Evolutionary conservation across 164 flowering plant genomes (phyloP).

Genomic region (Hamamelis virginiana): DNA sequence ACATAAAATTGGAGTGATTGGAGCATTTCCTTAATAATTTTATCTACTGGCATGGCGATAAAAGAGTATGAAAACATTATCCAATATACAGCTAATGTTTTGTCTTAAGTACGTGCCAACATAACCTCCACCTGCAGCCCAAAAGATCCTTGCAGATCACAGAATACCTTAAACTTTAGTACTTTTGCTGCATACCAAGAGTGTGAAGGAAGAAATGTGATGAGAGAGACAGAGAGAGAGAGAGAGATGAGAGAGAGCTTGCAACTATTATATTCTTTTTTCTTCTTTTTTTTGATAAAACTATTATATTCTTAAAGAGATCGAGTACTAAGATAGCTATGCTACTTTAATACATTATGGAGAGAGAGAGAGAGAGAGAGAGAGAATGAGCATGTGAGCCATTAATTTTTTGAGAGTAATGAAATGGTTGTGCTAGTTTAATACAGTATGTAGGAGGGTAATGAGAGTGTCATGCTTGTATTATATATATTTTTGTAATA

Average conservation of each 20-base stretch:
- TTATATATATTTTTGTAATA: background rate
- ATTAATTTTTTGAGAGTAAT: background rate
- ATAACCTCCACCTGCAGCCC: background rate
- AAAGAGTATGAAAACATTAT: no score
- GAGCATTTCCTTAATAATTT: no score
- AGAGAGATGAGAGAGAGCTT: background rate
- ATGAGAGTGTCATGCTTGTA: background rate
- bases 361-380: background rate
- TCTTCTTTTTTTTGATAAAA: no score
- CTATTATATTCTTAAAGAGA: no score
- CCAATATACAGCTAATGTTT: background rate
- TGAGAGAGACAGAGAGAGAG: background rate
- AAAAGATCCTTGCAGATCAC: background rate
- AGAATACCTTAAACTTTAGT: background rate
- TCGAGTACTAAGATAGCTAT: no score
- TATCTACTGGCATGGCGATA: no score
- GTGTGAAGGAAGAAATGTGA: background rate
- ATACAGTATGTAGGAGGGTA: background rate
- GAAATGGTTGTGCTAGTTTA: background rate
- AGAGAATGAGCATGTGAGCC: background rate
- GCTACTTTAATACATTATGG: background rate
- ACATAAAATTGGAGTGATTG: no score
- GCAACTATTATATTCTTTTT: background rate
- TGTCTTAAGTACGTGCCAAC: background rate
- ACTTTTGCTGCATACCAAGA: conserved; percentile 1